A percentile compares a stretch with the other conserved stretches of the same genome.
Evolutionary conservation across 768 basidiomycete species (phyloP).

Genomic region (Suillus spraguei): DNA sequence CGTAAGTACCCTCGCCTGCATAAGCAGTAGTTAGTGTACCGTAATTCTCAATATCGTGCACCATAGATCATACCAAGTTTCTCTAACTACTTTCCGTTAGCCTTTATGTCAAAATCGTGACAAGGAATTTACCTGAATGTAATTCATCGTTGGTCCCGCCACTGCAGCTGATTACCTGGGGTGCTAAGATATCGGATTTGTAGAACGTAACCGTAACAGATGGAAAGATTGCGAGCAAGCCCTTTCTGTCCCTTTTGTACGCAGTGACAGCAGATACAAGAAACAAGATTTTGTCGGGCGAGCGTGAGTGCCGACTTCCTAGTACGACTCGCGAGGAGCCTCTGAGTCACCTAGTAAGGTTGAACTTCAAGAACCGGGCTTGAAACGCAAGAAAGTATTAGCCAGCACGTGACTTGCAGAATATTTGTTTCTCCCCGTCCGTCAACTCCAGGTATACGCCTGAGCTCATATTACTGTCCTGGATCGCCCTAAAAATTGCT

Average conservation of each 20-base stretch:
- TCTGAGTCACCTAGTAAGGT: background rate
- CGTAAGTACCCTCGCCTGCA: conserved; percentile 89
- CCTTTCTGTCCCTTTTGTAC: background rate
- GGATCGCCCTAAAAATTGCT: background rate
- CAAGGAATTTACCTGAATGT: conserved; percentile 50
- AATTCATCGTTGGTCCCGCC: conserved; percentile 45
- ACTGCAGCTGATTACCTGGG: background rate
- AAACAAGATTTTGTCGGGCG: background rate
- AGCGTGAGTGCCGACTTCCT: conserved; percentile 5
- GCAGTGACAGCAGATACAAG: background rate
- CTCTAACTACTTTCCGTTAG: conserved; percentile 62
- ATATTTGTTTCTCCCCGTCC: conserved; percentile 15
- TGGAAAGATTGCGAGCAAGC: background rate
- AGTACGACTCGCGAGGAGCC: background rate
- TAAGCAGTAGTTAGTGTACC: conserved; percentile 6
- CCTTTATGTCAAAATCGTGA: background rate
- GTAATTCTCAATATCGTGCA: background rate
- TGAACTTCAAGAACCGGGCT: background rate
- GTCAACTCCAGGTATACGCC: conserved; percentile 7
- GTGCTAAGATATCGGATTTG: background rate
- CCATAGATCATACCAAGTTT: conserved; percentile 64
- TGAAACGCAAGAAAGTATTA: conserved; percentile 2
- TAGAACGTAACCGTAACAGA: background rate
- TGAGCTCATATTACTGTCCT: conserved; percentile 2
- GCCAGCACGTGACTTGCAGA: conserved; percentile 14